These are phyloP conservation scores for Xylaria multiplex DNA, from an alignment of 2,329 filamentous ascomycete genomes.

Conservation along the genomic window DNA sequence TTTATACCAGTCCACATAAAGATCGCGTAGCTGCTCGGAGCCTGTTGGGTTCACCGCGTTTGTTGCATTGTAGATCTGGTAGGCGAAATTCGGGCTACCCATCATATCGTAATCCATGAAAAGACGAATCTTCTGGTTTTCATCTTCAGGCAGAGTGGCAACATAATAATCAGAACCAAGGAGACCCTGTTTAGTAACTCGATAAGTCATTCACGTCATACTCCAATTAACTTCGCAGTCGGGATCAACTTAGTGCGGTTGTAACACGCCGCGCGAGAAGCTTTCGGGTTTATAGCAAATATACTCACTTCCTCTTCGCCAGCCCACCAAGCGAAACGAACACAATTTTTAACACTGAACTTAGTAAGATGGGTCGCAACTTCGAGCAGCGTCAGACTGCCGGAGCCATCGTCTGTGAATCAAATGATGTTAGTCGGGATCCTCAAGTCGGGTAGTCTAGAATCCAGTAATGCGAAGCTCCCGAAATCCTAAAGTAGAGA, in stretches of 20 bases:
- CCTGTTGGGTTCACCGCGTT: conserved; percentile 76
- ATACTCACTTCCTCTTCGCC: conserved; percentile 68
- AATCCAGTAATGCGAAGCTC: neutral
- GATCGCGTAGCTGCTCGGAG: conserved; percentile 73
- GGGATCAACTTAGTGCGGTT: neutral
- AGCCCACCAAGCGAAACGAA: conserved; percentile 75
- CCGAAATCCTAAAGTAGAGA: no score
- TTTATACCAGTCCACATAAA: conserved; percentile 75
- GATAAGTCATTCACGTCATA: conserved; percentile 1
- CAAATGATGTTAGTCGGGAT: conserved; percentile 1
- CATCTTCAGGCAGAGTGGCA: conserved; percentile 61
- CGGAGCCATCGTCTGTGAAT: conserved; percentile 71
- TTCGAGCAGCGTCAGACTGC: conserved; percentile 70
- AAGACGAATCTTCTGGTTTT: conserved; percentile 70
- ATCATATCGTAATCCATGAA: conserved; percentile 80
- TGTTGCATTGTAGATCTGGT: conserved; percentile 76
- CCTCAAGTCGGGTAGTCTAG: neutral
- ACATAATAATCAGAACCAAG: conserved; percentile 72
- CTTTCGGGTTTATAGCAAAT: neutral
- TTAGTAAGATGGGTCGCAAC: conserved; percentile 67
- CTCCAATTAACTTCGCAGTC: neutral
- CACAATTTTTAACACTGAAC: conserved; percentile 71
- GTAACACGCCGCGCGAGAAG: neutral
- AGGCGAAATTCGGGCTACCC: conserved; percentile 72
- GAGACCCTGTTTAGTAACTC: conserved; percentile 49